Evolutionary conservation across 441 rosid species (phyloP).

Genomic region (Eutrema salsugineum): DNA sequence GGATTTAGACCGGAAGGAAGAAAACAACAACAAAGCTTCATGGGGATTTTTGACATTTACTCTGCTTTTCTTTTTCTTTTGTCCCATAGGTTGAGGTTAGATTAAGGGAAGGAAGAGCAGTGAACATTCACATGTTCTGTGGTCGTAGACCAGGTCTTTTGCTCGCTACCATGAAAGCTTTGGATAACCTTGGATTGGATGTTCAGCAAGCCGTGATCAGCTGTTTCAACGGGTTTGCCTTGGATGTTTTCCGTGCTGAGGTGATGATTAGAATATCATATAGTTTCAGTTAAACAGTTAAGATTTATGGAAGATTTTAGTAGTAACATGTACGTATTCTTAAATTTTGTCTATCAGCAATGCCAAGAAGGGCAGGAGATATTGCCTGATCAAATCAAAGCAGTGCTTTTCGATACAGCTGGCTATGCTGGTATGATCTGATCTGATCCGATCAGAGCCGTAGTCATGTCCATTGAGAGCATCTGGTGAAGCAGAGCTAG

Average conservation of each 20-base stretch:
- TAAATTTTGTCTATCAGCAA: constrained; percentile 39
- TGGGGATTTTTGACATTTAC: neutral
- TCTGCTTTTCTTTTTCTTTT: neutral
- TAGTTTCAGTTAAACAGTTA: neutral
- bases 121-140: constrained; percentile 74
- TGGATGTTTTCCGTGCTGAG: constrained; percentile 80
- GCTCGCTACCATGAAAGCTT: constrained; percentile 64
- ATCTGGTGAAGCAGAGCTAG: constrained; percentile 15
- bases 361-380: constrained; percentile 66
- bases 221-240: constrained; percentile 65
- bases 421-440: constrained; percentile 62
- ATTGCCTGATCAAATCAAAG: constrained; percentile 71
- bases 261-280: constrained; percentile 24
- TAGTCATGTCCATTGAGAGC: neutral
- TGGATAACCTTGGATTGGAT: constrained; percentile 72
- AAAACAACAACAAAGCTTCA: neutral
- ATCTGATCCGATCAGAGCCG: constrained; percentile 7
- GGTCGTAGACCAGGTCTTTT: constrained; percentile 66
- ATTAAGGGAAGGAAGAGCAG: constrained; percentile 67
- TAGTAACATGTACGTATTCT: neutral
- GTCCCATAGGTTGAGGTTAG: constrained; percentile 68
- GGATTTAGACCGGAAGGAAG: neutral
- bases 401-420: constrained; percentile 78
- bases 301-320: neutral
- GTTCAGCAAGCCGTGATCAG: constrained; percentile 72